phyloP scores from a whole-genome alignment of 805 yeast species.

The Pichia pseudocactophila region DNA sequence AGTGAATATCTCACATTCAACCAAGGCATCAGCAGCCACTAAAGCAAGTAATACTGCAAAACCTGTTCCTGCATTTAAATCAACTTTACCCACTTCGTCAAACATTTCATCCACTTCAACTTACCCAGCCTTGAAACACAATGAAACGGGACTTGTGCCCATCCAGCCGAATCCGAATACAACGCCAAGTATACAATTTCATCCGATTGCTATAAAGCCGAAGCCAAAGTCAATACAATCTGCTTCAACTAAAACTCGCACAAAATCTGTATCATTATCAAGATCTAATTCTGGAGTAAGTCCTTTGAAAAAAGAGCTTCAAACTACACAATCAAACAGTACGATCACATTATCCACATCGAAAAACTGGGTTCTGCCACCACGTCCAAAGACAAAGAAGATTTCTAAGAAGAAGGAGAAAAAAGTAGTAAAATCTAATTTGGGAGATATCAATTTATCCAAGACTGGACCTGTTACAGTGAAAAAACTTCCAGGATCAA shows the following conservation, averaged over 20 bases:
- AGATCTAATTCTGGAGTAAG: conserved; percentile 4
- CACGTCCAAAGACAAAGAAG: conserved; percentile 36
- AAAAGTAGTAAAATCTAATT: conserved; percentile 1
- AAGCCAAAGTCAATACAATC: conserved; percentile 16
- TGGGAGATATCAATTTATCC: neutral
- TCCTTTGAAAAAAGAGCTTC: neutral
- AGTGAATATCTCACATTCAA: neutral
- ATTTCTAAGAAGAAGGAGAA: conserved; percentile 7
- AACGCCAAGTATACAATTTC: conserved; percentile 11
- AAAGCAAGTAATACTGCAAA: neutral
- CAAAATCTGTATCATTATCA: conserved; percentile 2
- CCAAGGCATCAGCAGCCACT: neutral
- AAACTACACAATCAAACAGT: neutral
- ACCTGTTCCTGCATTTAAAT: neutral
- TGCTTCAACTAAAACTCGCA: conserved; percentile 6
- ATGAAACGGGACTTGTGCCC: neutral
- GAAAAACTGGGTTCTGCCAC: conserved; percentile 46
- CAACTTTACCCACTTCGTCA: neutral
- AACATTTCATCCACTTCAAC: neutral
- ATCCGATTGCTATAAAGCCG: conserved; percentile 26
- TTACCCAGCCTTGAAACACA: neutral
- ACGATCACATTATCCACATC: conserved; percentile 12
- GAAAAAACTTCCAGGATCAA: neutral
- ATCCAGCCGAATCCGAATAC: conserved; percentile 7
- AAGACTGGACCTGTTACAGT: neutral